Evolutionary conservation across 257 asterid genomes (phyloP), one percentile per base, ranked within the genome.

Genomic region (Solanum habrochaites): DNA sequence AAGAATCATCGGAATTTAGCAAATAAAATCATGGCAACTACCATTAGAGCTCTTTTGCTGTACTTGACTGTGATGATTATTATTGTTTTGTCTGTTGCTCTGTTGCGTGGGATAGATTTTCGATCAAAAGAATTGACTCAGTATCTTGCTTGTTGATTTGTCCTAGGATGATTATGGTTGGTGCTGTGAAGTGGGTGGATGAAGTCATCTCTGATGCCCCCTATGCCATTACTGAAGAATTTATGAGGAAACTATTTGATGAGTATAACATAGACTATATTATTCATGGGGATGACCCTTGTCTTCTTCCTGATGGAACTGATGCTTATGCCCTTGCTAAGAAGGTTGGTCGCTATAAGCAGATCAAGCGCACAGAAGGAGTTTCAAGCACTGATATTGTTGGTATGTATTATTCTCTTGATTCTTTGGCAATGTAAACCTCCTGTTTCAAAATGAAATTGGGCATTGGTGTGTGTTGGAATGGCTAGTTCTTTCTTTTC

Each of bases 271-370:
- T 95, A 87, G 98, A 96, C 89, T 95, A 95, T 88, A 96, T 96
- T 87, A 96, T 95, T 88, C 98, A 96, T 56, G 99, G 99, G 78
- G 99, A 96, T 86, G 99, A 96, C 85, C 99, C 99, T 2, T 96
- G 99, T 80, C 91, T 96, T 86, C 98, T 96, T 72, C 98, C 98
- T 35, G 98, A 95, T 91, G 99, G 99, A 27, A 91, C 95, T 58
- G 99, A 96, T 90, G 99, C 99, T 62, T 96, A 95, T 90, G 99
- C 98, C 83, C 98, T 94, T 90, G 98, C 99, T 42, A 95, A 96
- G 96, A 92, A 94, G 88, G 99, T 89, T 85, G 98, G 98, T 45
- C 98, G 98, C 89, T 96, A 94, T 88, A 96, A 96, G 85, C 98
- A 96, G 91, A 96, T 96, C 85, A 96, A 96, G 91, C 98, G 99